Conservation (phyloP, 2,329 filamentous ascomycete genomes). For the Ophiostoma montium region DNA sequence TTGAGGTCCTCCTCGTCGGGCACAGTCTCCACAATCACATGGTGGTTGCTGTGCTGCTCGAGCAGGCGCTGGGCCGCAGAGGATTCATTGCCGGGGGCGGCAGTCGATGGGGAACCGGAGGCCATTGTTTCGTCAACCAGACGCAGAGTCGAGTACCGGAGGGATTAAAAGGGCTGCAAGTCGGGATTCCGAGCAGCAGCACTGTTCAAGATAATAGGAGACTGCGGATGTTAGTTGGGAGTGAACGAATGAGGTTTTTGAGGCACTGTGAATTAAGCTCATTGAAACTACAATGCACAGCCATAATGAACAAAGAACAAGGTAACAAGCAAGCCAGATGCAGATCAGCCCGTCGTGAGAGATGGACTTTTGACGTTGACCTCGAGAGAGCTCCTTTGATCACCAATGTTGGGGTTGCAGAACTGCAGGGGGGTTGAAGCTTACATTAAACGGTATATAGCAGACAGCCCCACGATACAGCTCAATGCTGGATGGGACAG, state of each 20-base stretch:
- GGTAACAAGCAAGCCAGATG: too few relatives aligned
- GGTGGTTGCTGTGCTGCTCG: constrained; percentile 46
- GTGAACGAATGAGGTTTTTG: too few relatives aligned
- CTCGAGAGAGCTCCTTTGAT: not conserved
- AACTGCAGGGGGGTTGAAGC: not conserved
- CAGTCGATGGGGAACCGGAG: constrained; percentile 17
- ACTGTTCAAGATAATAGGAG: too few relatives aligned
- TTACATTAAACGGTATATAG: constrained; percentile 1
- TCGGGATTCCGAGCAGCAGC: not conserved
- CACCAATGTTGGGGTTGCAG: not conserved
- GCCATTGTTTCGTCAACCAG: constrained; percentile 14
- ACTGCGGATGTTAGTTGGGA: not conserved
- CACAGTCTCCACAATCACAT: constrained; percentile 65
- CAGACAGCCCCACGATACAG: constrained; percentile 3
- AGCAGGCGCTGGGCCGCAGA: constrained; percentile 49
- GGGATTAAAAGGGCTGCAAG: not conserved
- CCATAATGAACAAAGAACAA: too few relatives aligned
- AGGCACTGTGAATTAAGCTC: too few relatives aligned
- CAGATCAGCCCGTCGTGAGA: not conserved
- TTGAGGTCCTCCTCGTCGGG: constrained; percentile 63
- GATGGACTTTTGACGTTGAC: not conserved
- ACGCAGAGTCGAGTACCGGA: constrained; percentile 3
- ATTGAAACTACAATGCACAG: too few relatives aligned
- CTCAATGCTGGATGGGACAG: not conserved
- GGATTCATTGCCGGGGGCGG: constrained; percentile 27